Evolutionary conservation across 352 stramenopile species (phyloP), one percentile per base, ranked within the genome.

Genomic region (Phytophthora europaea): DNA sequence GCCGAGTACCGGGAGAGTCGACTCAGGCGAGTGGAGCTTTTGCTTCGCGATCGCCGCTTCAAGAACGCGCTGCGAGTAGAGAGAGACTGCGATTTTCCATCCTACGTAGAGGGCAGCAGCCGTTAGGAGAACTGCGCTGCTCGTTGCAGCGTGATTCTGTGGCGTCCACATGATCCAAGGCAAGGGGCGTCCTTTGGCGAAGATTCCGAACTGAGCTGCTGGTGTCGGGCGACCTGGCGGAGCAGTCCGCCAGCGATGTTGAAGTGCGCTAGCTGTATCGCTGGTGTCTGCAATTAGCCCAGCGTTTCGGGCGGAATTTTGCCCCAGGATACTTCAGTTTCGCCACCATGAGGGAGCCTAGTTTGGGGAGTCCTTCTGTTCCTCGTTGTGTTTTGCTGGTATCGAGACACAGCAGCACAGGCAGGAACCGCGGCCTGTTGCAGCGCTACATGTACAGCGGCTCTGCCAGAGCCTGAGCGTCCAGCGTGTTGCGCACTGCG

Each of bases 1-100:
- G 33, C 75, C 75, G 2, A 84, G 59, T 33, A 84, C 33, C 2
- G 74, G 77, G 5, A 84, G 36, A 20, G 76, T 83, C n/a, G 72
- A 80, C 18, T 58, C 10, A 3, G 65, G 66, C 12, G 16, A 34
- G 50, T 62, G 36, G n/a, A 72, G 36, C 6, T 53, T 28, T 51
- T 72, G 65, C 4, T 48, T 50, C 23, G 55, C n/a, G 22, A 65
- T 13, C 2, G 59, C 59, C 6, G 38, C 38, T 0, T 33, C 20
- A 31, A 65, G 8, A 6, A 13, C 45, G 3, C 59, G 38, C 22
- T 48, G 23, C 43, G 20, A n/a, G 34, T 62, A 65, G 12, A 57
- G 51, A 13, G 51, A 20, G 20, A 9, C 10, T 4, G 43, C 33
- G 10, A 53, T 12, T 16, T 38, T 22, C 23, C 50, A 65, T 13